Evolutionary conservation across 257 asterid species (phyloP).

Genomic region (Solanum dulcamara): DNA sequence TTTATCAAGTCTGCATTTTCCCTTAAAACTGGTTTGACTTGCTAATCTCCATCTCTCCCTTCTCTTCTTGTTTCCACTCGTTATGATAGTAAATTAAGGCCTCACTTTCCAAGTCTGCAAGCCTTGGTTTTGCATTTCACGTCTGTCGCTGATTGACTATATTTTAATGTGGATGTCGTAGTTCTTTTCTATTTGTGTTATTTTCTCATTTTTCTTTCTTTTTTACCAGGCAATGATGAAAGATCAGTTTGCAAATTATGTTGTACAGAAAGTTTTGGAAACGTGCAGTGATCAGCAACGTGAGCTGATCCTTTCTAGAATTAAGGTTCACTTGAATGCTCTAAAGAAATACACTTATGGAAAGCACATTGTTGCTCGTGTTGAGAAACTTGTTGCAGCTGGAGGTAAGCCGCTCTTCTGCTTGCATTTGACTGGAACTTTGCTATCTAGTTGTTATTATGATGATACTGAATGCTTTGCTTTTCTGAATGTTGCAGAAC

Average conservation of each 20-base stretch:
- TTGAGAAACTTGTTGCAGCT: slow-evolving; percentile 42
- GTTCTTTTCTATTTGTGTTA: background rate
- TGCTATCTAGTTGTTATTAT: background rate
- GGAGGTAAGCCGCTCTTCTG: slow-evolving; percentile 16
- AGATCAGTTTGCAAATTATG: slow-evolving; percentile 41
- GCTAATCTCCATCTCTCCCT: background rate
- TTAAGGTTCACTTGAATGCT: slow-evolving; percentile 34
- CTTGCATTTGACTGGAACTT: background rate
- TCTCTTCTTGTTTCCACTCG: background rate
- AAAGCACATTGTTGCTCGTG: slow-evolving; percentile 39
- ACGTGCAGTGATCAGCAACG: slow-evolving; percentile 39
- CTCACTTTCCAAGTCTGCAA: background rate
- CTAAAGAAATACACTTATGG: slow-evolving; percentile 37
- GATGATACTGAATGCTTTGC: background rate
- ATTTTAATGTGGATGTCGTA: background rate
- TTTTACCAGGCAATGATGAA: slow-evolving; percentile 29
- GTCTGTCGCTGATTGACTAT: background rate
- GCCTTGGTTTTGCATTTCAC: background rate
- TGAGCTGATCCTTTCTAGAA: slow-evolving; percentile 30
- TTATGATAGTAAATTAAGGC: background rate
- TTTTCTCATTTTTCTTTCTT: background rate
- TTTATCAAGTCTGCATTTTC: background rate
- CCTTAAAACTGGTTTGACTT: background rate
- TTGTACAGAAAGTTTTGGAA: slow-evolving; percentile 40
- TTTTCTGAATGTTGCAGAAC: slow-evolving; percentile 21